Percentiles rank a stretch among this genome's conserved stretches.
phyloP scores from a whole-genome alignment of 1,139 yeast genomes.

The Wickerhamiella infanticola region DNA sequence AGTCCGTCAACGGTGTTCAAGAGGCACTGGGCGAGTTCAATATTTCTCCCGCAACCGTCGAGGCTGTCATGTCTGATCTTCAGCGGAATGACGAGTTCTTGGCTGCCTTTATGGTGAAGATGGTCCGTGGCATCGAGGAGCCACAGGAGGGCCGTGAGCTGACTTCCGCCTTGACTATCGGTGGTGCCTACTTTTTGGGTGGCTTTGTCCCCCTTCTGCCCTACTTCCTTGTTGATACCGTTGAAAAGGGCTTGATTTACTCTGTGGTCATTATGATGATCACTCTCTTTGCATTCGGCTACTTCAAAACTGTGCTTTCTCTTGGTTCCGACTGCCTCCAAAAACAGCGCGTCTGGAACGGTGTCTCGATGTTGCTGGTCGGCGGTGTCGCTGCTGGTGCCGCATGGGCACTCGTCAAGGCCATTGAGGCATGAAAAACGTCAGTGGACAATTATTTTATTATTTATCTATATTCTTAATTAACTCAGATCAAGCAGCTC shows the following conservation, averaged over 20 bases:
- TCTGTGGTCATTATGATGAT: constrained; percentile 72
- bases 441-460: constrained; percentile 1
- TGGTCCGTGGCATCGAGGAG: constrained; percentile 63
- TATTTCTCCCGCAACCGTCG: constrained; percentile 47
- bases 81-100: constrained; percentile 43
- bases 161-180: constrained; percentile 64
- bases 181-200: constrained; percentile 58
- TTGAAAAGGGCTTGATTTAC: constrained; percentile 56
- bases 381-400: constrained; percentile 96
- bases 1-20: constrained; percentile 39
- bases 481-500: constrained; percentile 6
- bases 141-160: constrained; percentile 69
- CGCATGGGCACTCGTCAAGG: constrained; percentile 82
- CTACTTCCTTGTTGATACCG: constrained; percentile 59
- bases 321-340: constrained; percentile 62
- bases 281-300: constrained; percentile 80
- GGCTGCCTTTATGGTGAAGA: constrained; percentile 57
- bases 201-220: constrained; percentile 73
- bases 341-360: constrained; percentile 53
- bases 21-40: constrained; percentile 46
- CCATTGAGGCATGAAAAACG: constrained; percentile 34
- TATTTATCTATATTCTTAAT: not conserved
- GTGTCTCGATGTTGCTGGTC: constrained; percentile 77
- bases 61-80: constrained; percentile 45
- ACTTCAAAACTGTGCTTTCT: constrained; percentile 66